Evolutionary conservation across 192 early-diverging fungal genomes (phyloP).

Genomic region (Coemansia biformis): DNA sequence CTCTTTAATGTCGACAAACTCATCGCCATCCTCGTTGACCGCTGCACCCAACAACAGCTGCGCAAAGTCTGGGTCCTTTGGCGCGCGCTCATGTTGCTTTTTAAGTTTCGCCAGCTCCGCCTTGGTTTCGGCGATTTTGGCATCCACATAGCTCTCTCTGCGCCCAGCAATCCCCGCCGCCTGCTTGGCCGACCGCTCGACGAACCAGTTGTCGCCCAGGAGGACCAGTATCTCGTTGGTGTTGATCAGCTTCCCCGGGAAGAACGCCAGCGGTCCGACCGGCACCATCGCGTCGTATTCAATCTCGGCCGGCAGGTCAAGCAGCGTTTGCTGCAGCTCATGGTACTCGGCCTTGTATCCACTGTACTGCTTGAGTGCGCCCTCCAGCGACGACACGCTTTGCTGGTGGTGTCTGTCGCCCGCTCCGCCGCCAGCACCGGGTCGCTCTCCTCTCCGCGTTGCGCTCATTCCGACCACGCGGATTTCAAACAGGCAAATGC

Average conservation of each 20-base stretch:
- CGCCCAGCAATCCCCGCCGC: slow-evolving; percentile 69
- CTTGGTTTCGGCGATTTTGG: slow-evolving; percentile 12
- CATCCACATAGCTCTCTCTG: slow-evolving; percentile 42
- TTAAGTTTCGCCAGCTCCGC: slow-evolving; percentile 14
- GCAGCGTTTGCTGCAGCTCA: slow-evolving; percentile 25
- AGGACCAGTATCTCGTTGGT: slow-evolving; percentile 89
- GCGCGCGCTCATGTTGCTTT: slow-evolving; percentile 5
- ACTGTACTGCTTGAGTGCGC: slow-evolving; percentile 18
- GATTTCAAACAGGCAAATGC: too few species aligned
- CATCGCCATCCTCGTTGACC: slow-evolving; percentile 48
- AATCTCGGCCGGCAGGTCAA: slow-evolving; percentile 18
- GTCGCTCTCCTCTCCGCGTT: background rate
- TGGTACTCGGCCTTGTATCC: slow-evolving; percentile 36
- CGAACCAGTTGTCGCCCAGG: slow-evolving; percentile 93
- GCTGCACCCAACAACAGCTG: slow-evolving; percentile 5
- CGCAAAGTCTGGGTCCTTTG: background rate
- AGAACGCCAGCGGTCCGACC: slow-evolving; percentile 80
- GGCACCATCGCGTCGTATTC: slow-evolving; percentile 59
- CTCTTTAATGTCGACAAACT: slow-evolving; percentile 49
- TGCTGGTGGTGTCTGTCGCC: background rate
- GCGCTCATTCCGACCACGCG: slow-evolving; percentile 6
- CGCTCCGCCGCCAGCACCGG: too few species aligned
- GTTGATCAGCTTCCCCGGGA: slow-evolving; percentile 78
- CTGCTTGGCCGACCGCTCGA: slow-evolving; percentile 68
- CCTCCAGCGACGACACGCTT: slow-evolving; percentile 1